Evolutionary conservation across 169 alveolate species (phyloP).

Genomic region (Eimeria acervulina): DNA sequence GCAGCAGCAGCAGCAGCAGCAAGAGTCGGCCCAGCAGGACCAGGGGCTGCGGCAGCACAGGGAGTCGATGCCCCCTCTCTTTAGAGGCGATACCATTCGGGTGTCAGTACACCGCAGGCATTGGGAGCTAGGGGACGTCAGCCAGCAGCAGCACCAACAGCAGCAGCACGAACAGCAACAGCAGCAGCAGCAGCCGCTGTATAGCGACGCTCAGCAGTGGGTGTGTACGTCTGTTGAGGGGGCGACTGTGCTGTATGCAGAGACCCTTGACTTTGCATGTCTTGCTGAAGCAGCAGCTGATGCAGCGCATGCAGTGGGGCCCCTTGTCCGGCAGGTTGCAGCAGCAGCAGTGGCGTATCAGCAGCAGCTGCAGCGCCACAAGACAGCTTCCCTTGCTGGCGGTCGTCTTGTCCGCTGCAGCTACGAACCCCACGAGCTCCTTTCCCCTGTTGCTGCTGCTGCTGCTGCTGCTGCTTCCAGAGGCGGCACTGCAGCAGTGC

Average conservation of each 20-base stretch:
- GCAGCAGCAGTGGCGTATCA: slow-evolving; percentile 35
- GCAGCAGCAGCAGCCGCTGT: slow-evolving; percentile 36
- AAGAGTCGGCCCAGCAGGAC: background rate
- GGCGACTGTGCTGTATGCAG: slow-evolving; percentile 33
- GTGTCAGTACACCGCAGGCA: slow-evolving; percentile 53
- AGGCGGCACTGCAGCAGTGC: slow-evolving; percentile 16
- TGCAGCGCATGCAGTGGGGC: slow-evolving; percentile 62
- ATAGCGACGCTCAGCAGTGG: slow-evolving; percentile 64
- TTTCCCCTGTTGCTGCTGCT: slow-evolving; percentile 69
- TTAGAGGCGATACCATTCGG: slow-evolving; percentile 13
- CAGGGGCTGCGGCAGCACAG: slow-evolving; percentile 10
- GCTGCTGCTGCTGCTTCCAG: slow-evolving; percentile 64
- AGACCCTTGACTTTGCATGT: background rate
- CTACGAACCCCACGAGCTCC: background rate
- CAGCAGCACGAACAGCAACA: background rate
- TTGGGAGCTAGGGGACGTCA: background rate
- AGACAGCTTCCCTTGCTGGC: slow-evolving; percentile 46
- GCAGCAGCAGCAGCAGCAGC: slow-evolving; percentile 53
- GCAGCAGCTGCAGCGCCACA: slow-evolving; percentile 62
- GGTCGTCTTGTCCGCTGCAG: slow-evolving; percentile 62
- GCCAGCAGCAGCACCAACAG: slow-evolving; percentile 56
- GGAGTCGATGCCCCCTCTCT: slow-evolving; percentile 11
- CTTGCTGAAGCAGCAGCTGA: slow-evolving; percentile 60
- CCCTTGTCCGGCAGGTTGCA: slow-evolving; percentile 41
- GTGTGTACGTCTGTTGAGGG: slow-evolving; percentile 46